phyloP scores from a whole-genome alignment of 2,329 filamentous ascomycete species.

The Lecanicillium sp. region DNA sequence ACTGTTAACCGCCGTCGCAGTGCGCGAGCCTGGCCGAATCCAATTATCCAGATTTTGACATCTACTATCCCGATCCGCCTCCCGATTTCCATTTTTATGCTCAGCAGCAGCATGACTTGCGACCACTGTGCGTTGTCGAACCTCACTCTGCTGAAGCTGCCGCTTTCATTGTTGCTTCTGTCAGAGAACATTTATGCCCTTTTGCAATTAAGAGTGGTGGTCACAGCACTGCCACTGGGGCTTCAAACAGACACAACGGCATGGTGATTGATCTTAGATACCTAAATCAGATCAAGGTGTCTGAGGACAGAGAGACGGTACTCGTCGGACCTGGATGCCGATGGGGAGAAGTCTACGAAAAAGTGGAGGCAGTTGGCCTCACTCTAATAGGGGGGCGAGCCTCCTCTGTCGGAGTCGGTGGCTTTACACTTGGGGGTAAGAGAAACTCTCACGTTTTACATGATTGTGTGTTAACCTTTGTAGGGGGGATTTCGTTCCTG shows the following conservation, averaged over 20 bases:
- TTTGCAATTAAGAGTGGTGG: conserved; percentile 4
- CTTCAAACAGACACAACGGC: not conserved
- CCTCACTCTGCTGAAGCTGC: not conserved
- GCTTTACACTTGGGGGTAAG: conserved; percentile 3
- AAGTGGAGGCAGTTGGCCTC: not conserved
- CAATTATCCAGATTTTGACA: too few species aligned
- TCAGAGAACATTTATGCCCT: not conserved
- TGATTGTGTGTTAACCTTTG: not conserved
- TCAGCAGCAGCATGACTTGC: conserved; percentile 1
- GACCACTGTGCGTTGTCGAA: not conserved
- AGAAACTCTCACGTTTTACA: too few species aligned
- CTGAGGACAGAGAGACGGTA: not conserved
- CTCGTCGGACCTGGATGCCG: not conserved
- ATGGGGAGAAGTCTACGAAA: conserved; percentile 1
- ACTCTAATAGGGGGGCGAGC: not conserved
- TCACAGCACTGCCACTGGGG: conserved; percentile 1
- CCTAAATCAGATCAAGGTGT: not conserved
- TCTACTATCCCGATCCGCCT: too few species aligned
- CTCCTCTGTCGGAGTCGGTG: conserved; percentile 2
- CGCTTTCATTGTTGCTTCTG: not conserved
- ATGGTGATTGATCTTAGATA: not conserved
- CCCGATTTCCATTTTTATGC: too few species aligned
- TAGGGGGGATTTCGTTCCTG: conserved; percentile 35
- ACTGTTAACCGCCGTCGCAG: too few species aligned
- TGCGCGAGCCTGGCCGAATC: too few species aligned